Percentiles rank a stretch among this genome's conserved stretches.
phyloP scores from a whole-genome alignment of 2,329 filamentous ascomycete genomes.

The Aspergillus felis region DNA sequence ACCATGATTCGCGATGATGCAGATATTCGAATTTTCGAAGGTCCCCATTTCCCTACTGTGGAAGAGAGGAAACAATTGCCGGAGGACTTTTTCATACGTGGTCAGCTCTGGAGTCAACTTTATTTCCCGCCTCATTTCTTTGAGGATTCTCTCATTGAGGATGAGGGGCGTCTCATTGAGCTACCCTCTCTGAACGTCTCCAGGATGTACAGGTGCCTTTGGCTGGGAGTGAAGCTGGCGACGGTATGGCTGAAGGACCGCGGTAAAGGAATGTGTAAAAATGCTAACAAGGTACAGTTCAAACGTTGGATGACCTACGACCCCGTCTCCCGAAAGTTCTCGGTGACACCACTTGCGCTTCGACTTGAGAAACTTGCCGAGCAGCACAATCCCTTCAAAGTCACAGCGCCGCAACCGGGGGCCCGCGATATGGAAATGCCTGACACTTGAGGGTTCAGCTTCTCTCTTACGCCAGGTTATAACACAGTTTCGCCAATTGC shows the following conservation, averaged over 20 bases:
- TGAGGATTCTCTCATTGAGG: slow-evolving; percentile 45
- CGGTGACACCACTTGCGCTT: slow-evolving; percentile 28
- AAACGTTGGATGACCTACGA: slow-evolving; percentile 41
- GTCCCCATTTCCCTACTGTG: slow-evolving; percentile 39
- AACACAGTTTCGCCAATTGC: background rate
- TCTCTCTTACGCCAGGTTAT: background rate
- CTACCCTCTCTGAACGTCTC: slow-evolving; percentile 45
- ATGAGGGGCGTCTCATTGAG: slow-evolving; percentile 53
- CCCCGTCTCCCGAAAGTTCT: slow-evolving; percentile 25
- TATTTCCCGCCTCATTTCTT: slow-evolving; percentile 53
- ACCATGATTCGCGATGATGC: slow-evolving; percentile 42
- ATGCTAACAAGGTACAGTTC: slow-evolving; percentile 23
- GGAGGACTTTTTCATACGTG: slow-evolving; percentile 58
- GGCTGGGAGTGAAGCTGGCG: slow-evolving; percentile 44
- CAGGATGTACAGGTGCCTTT: slow-evolving; percentile 52
- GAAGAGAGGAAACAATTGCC: slow-evolving; percentile 48
- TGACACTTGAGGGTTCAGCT: slow-evolving; percentile 4
- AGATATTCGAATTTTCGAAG: slow-evolving; percentile 33
- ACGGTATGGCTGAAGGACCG: slow-evolving; percentile 30
- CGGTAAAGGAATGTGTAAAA: background rate
- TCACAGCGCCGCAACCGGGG: background rate
- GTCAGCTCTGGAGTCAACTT: slow-evolving; percentile 49
- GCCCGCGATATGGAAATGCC: slow-evolving; percentile 8
- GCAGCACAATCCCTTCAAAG: slow-evolving; percentile 9
- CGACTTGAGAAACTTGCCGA: slow-evolving; percentile 18